Conservation (phyloP, 2,329 filamentous ascomycete genomes). For the Botrytis byssoidea region DNA sequence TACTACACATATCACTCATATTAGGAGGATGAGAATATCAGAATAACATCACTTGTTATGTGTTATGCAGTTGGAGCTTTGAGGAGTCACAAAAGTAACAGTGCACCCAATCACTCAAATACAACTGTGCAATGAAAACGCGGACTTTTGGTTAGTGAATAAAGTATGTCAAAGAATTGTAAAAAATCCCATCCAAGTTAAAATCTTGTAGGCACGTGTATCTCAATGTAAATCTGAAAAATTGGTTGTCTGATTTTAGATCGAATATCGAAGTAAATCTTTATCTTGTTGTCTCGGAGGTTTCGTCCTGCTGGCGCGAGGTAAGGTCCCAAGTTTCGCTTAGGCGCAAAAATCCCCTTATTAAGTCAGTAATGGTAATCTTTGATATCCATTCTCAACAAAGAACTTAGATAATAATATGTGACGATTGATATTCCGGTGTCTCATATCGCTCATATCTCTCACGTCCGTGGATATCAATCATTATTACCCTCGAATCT, state of each 20-base stretch:
- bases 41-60: constrained; percentile 53
- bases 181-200: background rate
- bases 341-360: background rate
- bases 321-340: background rate
- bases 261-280: background rate
- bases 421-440: background rate
- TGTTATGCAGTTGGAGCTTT: constrained; percentile 44
- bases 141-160: background rate
- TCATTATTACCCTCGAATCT: background rate
- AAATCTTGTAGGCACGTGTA: background rate
- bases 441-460: background rate
- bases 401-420: background rate
- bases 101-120: background rate
- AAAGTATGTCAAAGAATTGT: background rate
- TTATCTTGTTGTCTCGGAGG: background rate
- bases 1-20: constrained; percentile 45
- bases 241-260: background rate
- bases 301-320: background rate
- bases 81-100: constrained; percentile 34
- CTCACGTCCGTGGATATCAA: background rate
- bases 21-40: constrained; percentile 50
- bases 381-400: background rate
- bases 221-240: background rate
- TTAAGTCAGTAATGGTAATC: background rate
- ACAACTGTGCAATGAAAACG: background rate